Base-by-base conservation (phyloP, 176 grass and related monocot genomes). In the sorghum (Sorghum bicolor) region DNA sequence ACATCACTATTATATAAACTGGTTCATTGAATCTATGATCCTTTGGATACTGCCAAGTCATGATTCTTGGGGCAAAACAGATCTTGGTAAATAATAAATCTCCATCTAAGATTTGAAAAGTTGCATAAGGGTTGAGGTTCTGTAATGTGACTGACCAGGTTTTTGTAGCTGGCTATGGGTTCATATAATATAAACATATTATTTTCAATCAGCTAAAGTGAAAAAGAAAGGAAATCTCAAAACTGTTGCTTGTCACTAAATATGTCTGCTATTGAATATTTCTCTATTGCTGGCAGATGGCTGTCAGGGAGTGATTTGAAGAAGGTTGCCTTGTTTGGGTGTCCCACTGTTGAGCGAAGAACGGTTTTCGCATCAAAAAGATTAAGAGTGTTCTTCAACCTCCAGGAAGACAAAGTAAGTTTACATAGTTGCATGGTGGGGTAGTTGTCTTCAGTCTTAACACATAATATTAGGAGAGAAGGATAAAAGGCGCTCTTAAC, bases 321-420 rank as follows among this genome's bases (percentile, higher is more conserved):
- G 82, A 88, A 87, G 64, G 37, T 94, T 77, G 90, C 90, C 1
- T 83, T 90, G 41, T 90, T 92, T 83, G 91, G 94, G 4, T 94
- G 90, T 31, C 86, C 85, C 2, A 90, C 89, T 80, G 80, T 87
- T 31, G 94, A 92, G 70, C 68, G 87, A 78, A 88, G 79, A 91
- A 94, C 94, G 29, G 89, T 89, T 77, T 94, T 94, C 70, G 80
- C 92, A 69, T 87, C 85, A n/a, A 94, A 97, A 87, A 88, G 89
- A 67, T 71, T 88, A 15, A 83, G 86, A 36, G 64, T 89, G 68
- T 97, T 97, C 74, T 94, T 97, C 77, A 94, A 80, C 37, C 88
- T 97, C 80, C 80, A 88, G 82, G 94, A 97, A 92, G 90, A 90
- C 22, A 78, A 87, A 83, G 94, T 94, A 86, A 83, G 87, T 86